These are phyloP conservation scores for Hypoxylon fuscum DNA, from an alignment of 495 filamentous ascomycete species.

Conservation along the genomic window DNA sequence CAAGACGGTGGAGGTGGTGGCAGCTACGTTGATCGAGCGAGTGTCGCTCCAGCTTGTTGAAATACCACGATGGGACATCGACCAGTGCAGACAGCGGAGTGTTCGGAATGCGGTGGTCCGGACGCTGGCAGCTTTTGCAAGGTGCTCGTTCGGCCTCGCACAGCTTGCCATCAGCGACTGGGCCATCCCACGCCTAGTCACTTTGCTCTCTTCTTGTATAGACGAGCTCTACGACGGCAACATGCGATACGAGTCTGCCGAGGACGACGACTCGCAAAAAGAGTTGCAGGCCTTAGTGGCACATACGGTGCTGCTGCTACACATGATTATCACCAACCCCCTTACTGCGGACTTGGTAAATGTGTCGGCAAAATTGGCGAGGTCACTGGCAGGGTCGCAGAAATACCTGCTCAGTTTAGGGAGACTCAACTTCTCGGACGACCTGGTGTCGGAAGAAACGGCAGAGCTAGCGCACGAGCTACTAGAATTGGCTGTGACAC, in stretches of 20 bases:
- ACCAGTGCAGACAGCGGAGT: constrained; percentile 42
- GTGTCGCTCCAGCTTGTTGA: constrained; percentile 52
- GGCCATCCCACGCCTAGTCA: constrained; percentile 53
- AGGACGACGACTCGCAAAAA: constrained; percentile 23
- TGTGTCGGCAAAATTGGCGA: constrained; percentile 49
- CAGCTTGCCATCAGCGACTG: constrained; percentile 51
- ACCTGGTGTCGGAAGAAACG: constrained; percentile 57
- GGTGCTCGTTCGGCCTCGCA: constrained; percentile 49
- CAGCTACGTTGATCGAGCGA: constrained; percentile 50
- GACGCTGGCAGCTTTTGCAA: constrained; percentile 50
- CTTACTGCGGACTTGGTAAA: constrained; percentile 45
- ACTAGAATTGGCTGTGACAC: constrained; percentile 56
- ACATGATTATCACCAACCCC: constrained; percentile 54
- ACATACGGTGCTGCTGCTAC: constrained; percentile 48
- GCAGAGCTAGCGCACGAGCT: constrained; percentile 58
- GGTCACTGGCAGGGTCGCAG: constrained; percentile 48
- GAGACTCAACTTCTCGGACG: constrained; percentile 57
- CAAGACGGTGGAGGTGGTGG: constrained; percentile 43
- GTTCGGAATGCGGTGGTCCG: constrained; percentile 47
- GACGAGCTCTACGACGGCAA: constrained; percentile 57
- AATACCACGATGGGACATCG: constrained; percentile 48
- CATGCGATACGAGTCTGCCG: constrained; percentile 35
- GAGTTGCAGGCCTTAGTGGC: constrained; percentile 40
- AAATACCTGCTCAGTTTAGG: constrained; percentile 55
- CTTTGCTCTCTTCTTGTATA: constrained; percentile 50